These are phyloP conservation scores for Nematocida ausubeli DNA, from an alignment of 371 early-diverging fungal genomes.

Conservation along the genomic window DNA sequence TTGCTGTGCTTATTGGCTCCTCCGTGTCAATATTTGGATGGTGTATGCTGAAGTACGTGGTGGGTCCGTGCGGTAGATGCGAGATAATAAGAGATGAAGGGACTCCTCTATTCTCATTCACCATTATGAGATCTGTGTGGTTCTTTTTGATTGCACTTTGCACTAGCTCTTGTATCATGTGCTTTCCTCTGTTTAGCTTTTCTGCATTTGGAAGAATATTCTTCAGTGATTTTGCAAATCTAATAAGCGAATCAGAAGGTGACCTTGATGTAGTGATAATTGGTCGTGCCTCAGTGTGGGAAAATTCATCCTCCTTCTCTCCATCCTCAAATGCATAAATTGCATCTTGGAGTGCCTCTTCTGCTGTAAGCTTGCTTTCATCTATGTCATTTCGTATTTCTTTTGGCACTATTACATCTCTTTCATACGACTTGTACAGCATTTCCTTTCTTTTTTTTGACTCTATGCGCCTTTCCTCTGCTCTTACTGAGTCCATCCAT, in stretches of 20 bases:
- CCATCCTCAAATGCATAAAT: conserved; percentile 29
- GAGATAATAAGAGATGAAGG: conserved; percentile 89
- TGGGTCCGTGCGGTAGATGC: conserved; percentile 95
- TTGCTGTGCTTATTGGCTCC: conserved; percentile 30
- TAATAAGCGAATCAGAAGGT: conserved; percentile 81
- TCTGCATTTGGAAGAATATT: conserved; percentile 89
- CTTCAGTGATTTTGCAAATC: conserved; percentile 94
- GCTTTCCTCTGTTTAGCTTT: conserved; percentile 89
- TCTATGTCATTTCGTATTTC: conserved; percentile 55
- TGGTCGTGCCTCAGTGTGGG: conserved; percentile 73
- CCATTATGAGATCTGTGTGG: conserved; percentile 85
- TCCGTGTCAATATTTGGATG: conserved; percentile 14
- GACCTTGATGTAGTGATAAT: conserved; percentile 92
- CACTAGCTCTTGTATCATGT: conserved; percentile 78
- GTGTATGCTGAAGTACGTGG: conserved; percentile 87
- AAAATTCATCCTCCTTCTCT: conserved; percentile 55
- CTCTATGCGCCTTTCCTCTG: conserved; percentile 41
- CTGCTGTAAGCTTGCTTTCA: conserved; percentile 48
- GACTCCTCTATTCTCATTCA: conserved; percentile 91
- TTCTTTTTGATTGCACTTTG: conserved; percentile 72
- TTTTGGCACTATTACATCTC: conserved; percentile 50
- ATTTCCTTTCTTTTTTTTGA: conserved; percentile 43
- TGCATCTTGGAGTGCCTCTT: conserved; percentile 44
- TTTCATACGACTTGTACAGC: conserved; percentile 40
- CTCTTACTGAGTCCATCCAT: conserved; percentile 42